Percentiles rank a stretch among this genome's conserved stretches.
These are phyloP conservation scores for Neonothopanus nambi DNA, from an alignment of 1,284 basidiomycete species.

Conservation along the genomic window DNA sequence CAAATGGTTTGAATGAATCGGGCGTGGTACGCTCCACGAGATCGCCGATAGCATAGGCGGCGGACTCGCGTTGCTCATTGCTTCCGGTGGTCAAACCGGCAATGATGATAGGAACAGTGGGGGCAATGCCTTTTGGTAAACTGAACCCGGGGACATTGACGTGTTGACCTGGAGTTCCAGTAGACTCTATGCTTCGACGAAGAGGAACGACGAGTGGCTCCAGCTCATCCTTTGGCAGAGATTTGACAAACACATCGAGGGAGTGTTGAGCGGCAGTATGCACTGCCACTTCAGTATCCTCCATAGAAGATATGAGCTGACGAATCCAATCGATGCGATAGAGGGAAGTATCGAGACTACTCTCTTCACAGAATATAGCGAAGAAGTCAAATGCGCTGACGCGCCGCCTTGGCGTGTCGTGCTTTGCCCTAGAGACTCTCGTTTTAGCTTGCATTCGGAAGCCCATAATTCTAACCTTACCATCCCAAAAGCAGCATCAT, in stretches of 20 bases:
- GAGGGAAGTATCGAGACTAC: conserved; percentile 75
- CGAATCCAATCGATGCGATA: conserved; percentile 96
- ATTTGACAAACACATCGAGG: conserved; percentile 89
- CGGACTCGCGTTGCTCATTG: conserved; percentile 88
- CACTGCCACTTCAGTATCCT: conserved; percentile 75
- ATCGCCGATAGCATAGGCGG: conserved; percentile 93
- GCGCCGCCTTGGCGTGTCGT: conserved; percentile 68
- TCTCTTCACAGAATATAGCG: conserved; percentile 79
- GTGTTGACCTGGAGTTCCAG: conserved; percentile 72
- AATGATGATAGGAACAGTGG: conserved; percentile 87
- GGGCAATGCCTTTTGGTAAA: conserved; percentile 87
- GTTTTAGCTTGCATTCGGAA: conserved; percentile 12
- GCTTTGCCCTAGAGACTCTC: conserved; percentile 71
- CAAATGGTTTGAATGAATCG: conserved; percentile 91
- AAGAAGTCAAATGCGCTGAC: conserved; percentile 81
- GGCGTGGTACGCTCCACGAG: conserved; percentile 91
- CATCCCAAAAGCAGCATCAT: conserved; percentile 91
- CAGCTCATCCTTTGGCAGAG: conserved; percentile 89
- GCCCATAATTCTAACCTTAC: conserved; percentile 43
- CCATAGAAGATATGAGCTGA: conserved; percentile 85
- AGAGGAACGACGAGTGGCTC: conserved; percentile 89
- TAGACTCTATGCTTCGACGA: conserved; percentile 85
- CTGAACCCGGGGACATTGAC: conserved; percentile 83
- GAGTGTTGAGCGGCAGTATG: conserved; percentile 85
- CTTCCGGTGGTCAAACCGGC: conserved; percentile 82